A percentile compares a stretch with the other conserved stretches of the same genome.
These are phyloP conservation scores for Lachancea lanzarotensis DNA, from an alignment of 805 yeast genomes.

Conservation along the genomic window DNA sequence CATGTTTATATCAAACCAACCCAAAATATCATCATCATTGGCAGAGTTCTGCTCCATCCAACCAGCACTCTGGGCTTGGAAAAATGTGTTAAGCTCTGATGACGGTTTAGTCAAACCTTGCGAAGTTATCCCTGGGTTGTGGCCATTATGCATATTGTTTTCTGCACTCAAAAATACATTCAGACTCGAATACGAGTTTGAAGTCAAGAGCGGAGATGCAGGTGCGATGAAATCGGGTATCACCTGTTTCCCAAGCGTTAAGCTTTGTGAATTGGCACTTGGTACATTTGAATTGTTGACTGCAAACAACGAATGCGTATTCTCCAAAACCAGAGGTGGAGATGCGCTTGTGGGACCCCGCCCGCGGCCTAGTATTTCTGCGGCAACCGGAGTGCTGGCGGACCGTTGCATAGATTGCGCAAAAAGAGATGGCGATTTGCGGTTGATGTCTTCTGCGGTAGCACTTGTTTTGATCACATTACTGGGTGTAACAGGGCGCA, in stretches of 20 bases:
- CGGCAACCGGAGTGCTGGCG: constrained; percentile 8
- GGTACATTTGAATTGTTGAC: constrained; percentile 17
- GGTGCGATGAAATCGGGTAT: constrained; percentile 3
- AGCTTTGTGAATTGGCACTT: constrained; percentile 13
- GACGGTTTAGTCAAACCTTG: constrained; percentile 8
- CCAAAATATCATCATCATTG: constrained; percentile 69
- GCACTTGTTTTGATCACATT: constrained; percentile 1
- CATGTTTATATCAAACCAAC: constrained; percentile 87
- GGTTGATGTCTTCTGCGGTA: background rate
- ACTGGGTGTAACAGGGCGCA: constrained; percentile 7
- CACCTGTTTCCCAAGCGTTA: constrained; percentile 12
- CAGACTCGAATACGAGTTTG: constrained; percentile 13
- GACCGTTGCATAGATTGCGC: constrained; percentile 9
- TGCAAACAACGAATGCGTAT: constrained; percentile 15
- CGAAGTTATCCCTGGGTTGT: background rate
- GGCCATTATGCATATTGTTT: background rate
- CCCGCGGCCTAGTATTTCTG: constrained; percentile 1
- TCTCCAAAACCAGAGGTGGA: constrained; percentile 7
- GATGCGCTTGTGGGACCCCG: constrained; percentile 7
- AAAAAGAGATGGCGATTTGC: constrained; percentile 5
- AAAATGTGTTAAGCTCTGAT: constrained; percentile 46
- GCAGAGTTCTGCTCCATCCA: constrained; percentile 70
- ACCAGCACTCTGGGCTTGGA: constrained; percentile 76
- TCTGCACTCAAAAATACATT: constrained; percentile 12
- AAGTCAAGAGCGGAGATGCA: constrained; percentile 1